Evolutionary conservation across 805 yeast species (phyloP).

Genomic region (Kodamaea sagamina): DNA sequence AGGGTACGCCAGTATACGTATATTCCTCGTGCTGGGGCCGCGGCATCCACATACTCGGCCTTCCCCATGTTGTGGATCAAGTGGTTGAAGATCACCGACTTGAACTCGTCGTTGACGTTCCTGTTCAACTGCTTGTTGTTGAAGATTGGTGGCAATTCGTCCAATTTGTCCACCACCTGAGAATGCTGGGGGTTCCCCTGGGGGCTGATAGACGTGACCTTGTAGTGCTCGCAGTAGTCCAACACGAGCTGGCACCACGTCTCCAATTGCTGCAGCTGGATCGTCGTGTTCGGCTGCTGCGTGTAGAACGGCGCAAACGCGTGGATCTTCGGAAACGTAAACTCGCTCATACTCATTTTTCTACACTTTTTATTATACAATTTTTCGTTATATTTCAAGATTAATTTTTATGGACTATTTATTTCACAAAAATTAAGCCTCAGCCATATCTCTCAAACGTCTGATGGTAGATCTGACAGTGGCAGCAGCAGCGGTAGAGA

Average conservation of each 20-base stretch:
- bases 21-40: constrained; percentile 66
- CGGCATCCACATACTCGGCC: constrained; percentile 56
- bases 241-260: constrained; percentile 74
- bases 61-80: constrained; percentile 54
- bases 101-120: constrained; percentile 53
- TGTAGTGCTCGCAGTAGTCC: constrained; percentile 56
- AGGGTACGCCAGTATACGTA: constrained; percentile 62
- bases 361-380: constrained; percentile 1
- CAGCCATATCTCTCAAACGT: constrained; percentile 99
- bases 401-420: constrained; percentile 15
- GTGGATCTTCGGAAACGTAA: constrained; percentile 45
- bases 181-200: constrained; percentile 33
- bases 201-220: constrained; percentile 35
- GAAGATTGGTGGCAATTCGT: constrained; percentile 44
- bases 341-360: constrained; percentile 17
- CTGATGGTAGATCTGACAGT: constrained; percentile 99
- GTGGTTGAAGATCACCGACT: constrained; percentile 54
- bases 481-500: constrained; percentile 99
- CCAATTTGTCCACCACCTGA: constrained; percentile 21
- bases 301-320: constrained; percentile 91
- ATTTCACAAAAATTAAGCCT: constrained; percentile 65
- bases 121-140: constrained; percentile 54
- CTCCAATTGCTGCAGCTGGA: constrained; percentile 73
- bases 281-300: constrained; percentile 78
- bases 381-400: constrained; percentile 10